Conservation (phyloP, 202 grass and related monocot species). For the Zizania palustris region DNA sequence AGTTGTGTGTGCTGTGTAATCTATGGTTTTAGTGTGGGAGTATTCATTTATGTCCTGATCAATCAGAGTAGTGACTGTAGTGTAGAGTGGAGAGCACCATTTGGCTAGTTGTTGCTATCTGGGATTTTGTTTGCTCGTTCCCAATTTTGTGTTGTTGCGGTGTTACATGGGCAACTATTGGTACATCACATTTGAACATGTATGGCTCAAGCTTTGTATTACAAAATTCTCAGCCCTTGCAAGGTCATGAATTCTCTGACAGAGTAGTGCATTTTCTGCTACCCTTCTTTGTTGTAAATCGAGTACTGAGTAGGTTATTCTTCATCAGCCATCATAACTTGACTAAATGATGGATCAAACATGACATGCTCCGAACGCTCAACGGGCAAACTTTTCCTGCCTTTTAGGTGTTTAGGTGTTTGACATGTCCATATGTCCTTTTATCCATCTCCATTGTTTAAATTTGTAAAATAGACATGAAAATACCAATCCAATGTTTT, state of each 20-base stretch:
- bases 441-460: too few relatives aligned
- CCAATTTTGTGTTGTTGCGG: neutral
- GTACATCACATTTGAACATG: constrained; percentile 14
- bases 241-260: neutral
- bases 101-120: constrained; percentile 8
- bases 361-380: neutral
- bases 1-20: neutral
- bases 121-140: constrained; percentile 13
- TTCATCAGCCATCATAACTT: neutral
- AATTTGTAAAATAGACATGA: too few relatives aligned
- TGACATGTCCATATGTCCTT: neutral
- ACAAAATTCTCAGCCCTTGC: constrained; percentile 8
- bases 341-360: neutral
- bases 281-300: neutral
- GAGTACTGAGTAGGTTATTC: neutral
- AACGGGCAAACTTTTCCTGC: neutral
- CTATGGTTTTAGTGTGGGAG: constrained; percentile 10
- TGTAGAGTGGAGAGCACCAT: neutral
- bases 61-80: neutral
- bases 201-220: neutral
- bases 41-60: constrained; percentile 17
- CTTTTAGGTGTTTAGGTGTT: neutral
- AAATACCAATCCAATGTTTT: neutral
- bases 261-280: neutral
- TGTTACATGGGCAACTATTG: neutral